Base-by-base conservation (phyloP, 2,329 filamentous ascomycete species). In the Arthroderma sp. region DNA sequence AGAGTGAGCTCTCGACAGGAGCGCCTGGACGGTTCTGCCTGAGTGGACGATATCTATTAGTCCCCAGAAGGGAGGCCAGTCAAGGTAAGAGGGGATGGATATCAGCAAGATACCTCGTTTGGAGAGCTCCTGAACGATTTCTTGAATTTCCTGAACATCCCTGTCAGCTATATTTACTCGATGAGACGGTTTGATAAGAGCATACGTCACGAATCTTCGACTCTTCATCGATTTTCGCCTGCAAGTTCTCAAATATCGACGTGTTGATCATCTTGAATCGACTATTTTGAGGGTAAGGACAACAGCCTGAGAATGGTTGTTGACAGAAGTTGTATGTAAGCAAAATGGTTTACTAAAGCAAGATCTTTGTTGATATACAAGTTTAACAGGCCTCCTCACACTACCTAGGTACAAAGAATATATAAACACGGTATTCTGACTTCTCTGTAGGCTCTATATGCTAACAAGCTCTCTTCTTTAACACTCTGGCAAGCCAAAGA, bases 221-320 rank as follows among this genome's bases (percentile, higher is more conserved):
- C 70, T 97, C 93, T 71, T 94, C 86, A 65, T 97, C 93, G 65
- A 96, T 88, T 71, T 91, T 91, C 59, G 81, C 77, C 73, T 96
- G 91, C 61, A 98, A 84, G 65, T 86, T 81, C 67, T 90, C 83
- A 73, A 97, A 96, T 70, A 97, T 88, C 63, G 81, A 79, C 60
- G 88, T 85, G 70, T 94, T 85, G 66, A 93, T 83, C 79, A 86
- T 82, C 21, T 44, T 55, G 58, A 17, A n/a, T 17, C 7, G n/a
- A 9, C 7, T 51, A 8, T 33, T 2, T 31, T 11, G 47, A 25
- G 28, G n/a, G 75, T 55, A 71, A 62, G 23, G 6, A 25, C 17
- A 13, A 17, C 8, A 21, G 39, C 53, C n/a, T 35, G 23, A n/a
- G 43, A 8, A 25, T n/a, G 19, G 19, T 37, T 15, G 37, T 38